Conservation (phyloP, 805 yeast genomes). For the Cyberlindnera sargentensis region DNA sequence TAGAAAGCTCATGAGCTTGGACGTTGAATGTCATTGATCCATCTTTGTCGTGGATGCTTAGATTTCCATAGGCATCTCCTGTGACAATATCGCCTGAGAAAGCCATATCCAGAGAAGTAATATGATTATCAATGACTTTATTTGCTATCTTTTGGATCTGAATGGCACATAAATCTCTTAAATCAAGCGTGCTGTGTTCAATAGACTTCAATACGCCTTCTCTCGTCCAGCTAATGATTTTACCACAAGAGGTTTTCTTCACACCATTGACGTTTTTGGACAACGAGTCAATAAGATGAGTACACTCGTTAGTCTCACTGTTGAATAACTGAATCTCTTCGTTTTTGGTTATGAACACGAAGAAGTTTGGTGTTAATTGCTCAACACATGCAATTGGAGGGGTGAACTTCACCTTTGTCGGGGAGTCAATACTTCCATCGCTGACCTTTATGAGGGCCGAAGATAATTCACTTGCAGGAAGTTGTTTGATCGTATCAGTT, state of each 20-base stretch:
- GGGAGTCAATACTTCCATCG: conserved; percentile 29
- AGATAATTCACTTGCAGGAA: conserved; percentile 20
- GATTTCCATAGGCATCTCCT: conserved; percentile 47
- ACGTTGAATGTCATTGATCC: conserved; percentile 21
- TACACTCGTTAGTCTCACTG: conserved; percentile 7
- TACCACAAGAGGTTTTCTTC: conserved; percentile 27
- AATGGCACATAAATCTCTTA: conserved; percentile 6
- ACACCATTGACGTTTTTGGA: conserved; percentile 33
- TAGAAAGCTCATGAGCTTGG: conserved; percentile 45
- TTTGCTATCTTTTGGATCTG: conserved; percentile 20
- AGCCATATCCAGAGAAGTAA: conserved; percentile 35
- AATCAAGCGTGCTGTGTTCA: conserved; percentile 11
- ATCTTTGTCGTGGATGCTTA: conserved; percentile 17
- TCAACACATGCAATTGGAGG: conserved; percentile 19
- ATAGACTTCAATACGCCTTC: conserved; percentile 33
- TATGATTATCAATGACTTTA: conserved; percentile 32
- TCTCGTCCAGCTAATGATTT: conserved; percentile 35
- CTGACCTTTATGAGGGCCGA: conserved; percentile 20
- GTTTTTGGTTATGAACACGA: conserved; percentile 30
- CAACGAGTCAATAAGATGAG: conserved; percentile 30
- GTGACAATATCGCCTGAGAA: conserved; percentile 24
- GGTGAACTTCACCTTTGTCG: conserved; percentile 18
- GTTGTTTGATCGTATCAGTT: conserved; percentile 7
- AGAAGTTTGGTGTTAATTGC: conserved; percentile 17
- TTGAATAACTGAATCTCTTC: conserved; percentile 31